Percentiles rank a stretch among this genome's conserved stretches.
These are phyloP conservation scores for Ilyonectria destructans DNA, from an alignment of 2,329 filamentous ascomycete species.

Conservation along the genomic window DNA sequence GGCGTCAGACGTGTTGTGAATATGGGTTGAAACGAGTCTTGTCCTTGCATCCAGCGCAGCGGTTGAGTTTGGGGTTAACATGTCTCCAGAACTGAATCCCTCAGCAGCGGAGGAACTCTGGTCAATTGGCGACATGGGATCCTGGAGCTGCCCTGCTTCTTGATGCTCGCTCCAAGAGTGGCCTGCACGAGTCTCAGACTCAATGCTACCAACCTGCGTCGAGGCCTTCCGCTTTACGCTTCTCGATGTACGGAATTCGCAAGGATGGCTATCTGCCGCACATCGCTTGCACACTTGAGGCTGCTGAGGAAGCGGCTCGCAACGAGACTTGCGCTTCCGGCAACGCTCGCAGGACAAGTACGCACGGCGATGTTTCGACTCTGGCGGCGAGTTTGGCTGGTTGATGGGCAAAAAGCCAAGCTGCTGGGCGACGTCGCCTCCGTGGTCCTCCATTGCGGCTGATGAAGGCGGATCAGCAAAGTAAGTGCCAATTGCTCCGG, in stretches of 20 bases:
- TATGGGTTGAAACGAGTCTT: slow-evolving; percentile 34
- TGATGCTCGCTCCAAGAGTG: background rate
- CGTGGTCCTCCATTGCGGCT: background rate
- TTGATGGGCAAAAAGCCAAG: slow-evolving; percentile 22
- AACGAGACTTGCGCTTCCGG: slow-evolving; percentile 33
- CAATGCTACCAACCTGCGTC: background rate
- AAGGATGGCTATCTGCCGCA: slow-evolving; percentile 17
- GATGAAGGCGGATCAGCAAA: background rate
- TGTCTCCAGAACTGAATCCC: background rate
- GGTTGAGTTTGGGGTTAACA: background rate
- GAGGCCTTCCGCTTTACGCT: slow-evolving; percentile 6
- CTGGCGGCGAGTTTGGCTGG: slow-evolving; percentile 13
- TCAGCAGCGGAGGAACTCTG: background rate
- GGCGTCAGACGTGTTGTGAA: slow-evolving; percentile 32
- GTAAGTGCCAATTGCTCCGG: too few relatives aligned
- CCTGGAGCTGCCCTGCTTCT: background rate
- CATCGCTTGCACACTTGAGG: slow-evolving; percentile 27
- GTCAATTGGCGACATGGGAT: background rate
- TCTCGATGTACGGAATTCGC: slow-evolving; percentile 25
- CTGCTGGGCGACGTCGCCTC: background rate
- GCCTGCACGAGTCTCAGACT: background rate
- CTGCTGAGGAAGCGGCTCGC: slow-evolving; percentile 17
- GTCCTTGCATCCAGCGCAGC: slow-evolving; percentile 25
- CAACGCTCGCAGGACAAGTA: slow-evolving; percentile 32
- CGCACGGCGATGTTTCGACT: slow-evolving; percentile 15